Evolutionary conservation across 2,329 filamentous ascomycete species (phyloP).

Genomic region (Corniculantispora saksenae): DNA sequence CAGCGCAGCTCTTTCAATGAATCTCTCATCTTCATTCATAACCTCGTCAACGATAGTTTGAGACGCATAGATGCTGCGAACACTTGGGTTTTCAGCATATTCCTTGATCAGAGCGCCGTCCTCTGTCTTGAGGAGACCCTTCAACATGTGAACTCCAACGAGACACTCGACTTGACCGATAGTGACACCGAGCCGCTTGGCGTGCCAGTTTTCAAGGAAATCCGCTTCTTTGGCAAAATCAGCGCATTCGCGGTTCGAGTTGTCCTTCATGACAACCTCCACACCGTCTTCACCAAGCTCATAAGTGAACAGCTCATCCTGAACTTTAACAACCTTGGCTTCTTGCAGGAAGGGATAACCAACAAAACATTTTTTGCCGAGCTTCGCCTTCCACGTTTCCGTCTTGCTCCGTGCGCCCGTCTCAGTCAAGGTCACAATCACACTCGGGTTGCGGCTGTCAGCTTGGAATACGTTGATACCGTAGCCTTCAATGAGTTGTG

Average conservation of each 20-base stretch:
- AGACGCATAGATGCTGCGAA: constrained; percentile 87
- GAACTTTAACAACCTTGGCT: constrained; percentile 83
- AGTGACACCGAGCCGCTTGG: constrained; percentile 84
- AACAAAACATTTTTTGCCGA: constrained; percentile 85
- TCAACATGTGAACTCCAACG: constrained; percentile 90
- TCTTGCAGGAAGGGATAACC: constrained; percentile 96
- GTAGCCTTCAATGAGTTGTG: constrained; percentile 69
- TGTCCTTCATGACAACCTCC: constrained; percentile 67
- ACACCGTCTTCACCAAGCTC: constrained; percentile 65
- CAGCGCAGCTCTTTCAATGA: constrained; percentile 84
- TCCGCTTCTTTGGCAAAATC: constrained; percentile 83
- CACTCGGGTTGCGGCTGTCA: constrained; percentile 94
- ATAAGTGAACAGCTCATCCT: constrained; percentile 93
- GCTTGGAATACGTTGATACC: constrained; percentile 94
- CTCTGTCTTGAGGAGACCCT: constrained; percentile 86
- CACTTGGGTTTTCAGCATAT: constrained; percentile 80
- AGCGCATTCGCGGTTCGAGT: constrained; percentile 73
- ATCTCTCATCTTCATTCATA: constrained; percentile 86
- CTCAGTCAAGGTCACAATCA: constrained; percentile 82
- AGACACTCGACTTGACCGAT: constrained; percentile 86
- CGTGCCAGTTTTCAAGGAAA: constrained; percentile 83
- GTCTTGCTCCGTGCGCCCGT: constrained; percentile 70
- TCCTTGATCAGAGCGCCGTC: constrained; percentile 91
- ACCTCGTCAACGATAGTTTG: constrained; percentile 91
- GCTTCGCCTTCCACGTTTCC: constrained; percentile 72